Evolutionary conservation across 371 early-diverging fungal genomes (phyloP), one percentile per base, ranked within the genome.

Genomic region (Globomyces sp.): DNA sequence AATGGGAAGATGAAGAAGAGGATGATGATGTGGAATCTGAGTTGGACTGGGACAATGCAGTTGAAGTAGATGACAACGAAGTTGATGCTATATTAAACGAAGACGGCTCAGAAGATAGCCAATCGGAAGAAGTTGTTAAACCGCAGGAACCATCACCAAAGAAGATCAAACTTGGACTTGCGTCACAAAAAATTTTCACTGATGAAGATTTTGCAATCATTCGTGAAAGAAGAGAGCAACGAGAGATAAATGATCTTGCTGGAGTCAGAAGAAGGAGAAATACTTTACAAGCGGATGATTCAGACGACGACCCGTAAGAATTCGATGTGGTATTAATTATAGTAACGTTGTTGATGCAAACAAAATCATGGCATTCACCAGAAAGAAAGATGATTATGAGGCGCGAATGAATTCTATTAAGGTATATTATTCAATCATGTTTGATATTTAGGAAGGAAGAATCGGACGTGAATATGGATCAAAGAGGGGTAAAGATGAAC

Each of bases 401-500:
- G 91, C 90, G 68, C 87, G 97, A 70, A 81, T 95, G 80, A 92
- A 87, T 40, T 86, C 91, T 44, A 90, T 95, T 69, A 75, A 85
- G 77, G 77, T 65, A 55, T 10, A 45, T 68, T 47, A 24, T 24
- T 24, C 24, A 24, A 24, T 24, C 24, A 24, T 24, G 24, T 13
- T 5, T 51, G 49, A 24, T 24, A 41, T 47, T 49, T 43, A 86
- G 36, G 96, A 95, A 45, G 91, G 96, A 58, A 92, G 95, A 71
- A 94, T 90, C 24, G 86, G 95, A 50, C 88, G 87, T 52, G 95
- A 96, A 85, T 96, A 85, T 74, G 92, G 93, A 41, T 92, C 93
- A 39, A 85, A 82, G 70, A 93, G 88, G 85, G 91, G 91, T 69
- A 85, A 85, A 62, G 82, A 86, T 69, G 95, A 94, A 55, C 85